These are phyloP conservation scores for Coprinopsis strossmayeri DNA, from an alignment of 768 basidiomycete species.

Conservation along the genomic window DNA sequence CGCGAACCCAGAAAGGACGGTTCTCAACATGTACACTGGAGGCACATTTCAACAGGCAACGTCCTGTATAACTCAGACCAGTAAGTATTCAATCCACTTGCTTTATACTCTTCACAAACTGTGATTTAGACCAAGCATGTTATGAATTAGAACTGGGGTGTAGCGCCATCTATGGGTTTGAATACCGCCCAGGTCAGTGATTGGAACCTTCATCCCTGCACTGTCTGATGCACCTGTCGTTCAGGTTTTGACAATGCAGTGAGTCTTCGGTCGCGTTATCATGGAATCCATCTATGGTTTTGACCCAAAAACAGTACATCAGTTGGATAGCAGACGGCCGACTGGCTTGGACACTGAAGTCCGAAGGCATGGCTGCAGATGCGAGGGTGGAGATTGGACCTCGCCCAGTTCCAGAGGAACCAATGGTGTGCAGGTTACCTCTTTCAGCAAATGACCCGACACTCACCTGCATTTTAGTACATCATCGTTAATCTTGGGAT, in stretches of 20 bases:
- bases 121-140: slow-evolving; percentile 52
- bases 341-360: slow-evolving; percentile 64
- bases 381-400: slow-evolving; percentile 50
- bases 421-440: slow-evolving; percentile 47
- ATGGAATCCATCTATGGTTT: not conserved
- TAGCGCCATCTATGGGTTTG: slow-evolving; percentile 71
- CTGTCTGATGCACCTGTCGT: not conserved
- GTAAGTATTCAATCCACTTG: slow-evolving; percentile 23
- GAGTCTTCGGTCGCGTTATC: slow-evolving; percentile 17
- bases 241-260: slow-evolving; percentile 48
- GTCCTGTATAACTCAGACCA: slow-evolving; percentile 59
- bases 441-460: not conserved
- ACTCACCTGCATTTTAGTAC: slow-evolving; percentile 40
- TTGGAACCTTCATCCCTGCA: not conserved
- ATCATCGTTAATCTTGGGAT: slow-evolving; percentile 83
- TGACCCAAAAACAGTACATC: slow-evolving; percentile 51
- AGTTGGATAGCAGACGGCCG: slow-evolving; percentile 65
- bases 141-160: slow-evolving; percentile 53
- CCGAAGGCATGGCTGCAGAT: slow-evolving; percentile 54
- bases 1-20: slow-evolving; percentile 40
- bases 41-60: slow-evolving; percentile 81
- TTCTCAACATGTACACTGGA: slow-evolving; percentile 64
- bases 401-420: slow-evolving; percentile 75
- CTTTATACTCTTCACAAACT: not conserved
- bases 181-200: slow-evolving; percentile 60